Percentiles rank a stretch among this genome's conserved stretches.
These are phyloP conservation scores for Talaromyces atroroseus DNA, from an alignment of 2,329 filamentous ascomycete genomes.

Conservation along the genomic window DNA sequence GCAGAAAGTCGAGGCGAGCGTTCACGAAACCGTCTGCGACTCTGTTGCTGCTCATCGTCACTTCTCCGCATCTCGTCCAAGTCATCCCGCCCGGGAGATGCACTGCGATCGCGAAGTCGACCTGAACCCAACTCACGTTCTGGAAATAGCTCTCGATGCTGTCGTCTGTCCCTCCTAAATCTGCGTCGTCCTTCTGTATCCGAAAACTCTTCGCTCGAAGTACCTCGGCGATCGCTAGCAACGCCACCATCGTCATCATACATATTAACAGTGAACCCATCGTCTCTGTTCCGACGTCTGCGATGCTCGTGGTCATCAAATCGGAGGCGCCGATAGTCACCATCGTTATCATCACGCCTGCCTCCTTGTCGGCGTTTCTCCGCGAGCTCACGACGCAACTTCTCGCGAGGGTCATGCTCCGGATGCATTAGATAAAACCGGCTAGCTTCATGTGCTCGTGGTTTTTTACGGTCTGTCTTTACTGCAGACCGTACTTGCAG, in stretches of 20 bases:
- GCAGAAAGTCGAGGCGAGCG: slow-evolving; percentile 33
- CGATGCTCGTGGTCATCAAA: slow-evolving; percentile 57
- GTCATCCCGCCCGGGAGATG: slow-evolving; percentile 53
- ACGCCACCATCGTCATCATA: slow-evolving; percentile 62
- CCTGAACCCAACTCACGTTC: slow-evolving; percentile 25
- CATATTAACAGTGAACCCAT: slow-evolving; percentile 65
- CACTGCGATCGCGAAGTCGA: slow-evolving; percentile 54
- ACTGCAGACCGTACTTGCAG: slow-evolving; percentile 71
- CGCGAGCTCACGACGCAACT: slow-evolving; percentile 51
- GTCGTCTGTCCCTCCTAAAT: slow-evolving; percentile 25
- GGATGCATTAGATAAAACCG: slow-evolving; percentile 90
- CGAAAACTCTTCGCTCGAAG: slow-evolving; percentile 21
- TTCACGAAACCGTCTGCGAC: slow-evolving; percentile 37
- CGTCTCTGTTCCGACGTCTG: slow-evolving; percentile 42
- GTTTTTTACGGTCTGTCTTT: slow-evolving; percentile 70
- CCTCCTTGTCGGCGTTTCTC: slow-evolving; percentile 40
- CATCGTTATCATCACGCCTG: slow-evolving; percentile 29
- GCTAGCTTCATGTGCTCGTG: slow-evolving; percentile 72
- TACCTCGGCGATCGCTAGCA: slow-evolving; percentile 1
- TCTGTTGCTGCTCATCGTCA: slow-evolving; percentile 33
- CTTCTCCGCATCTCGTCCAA: slow-evolving; percentile 36
- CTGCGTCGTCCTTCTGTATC: slow-evolving; percentile 25
- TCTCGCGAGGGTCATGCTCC: slow-evolving; percentile 76
- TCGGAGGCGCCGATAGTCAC: slow-evolving; percentile 45
- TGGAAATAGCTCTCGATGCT: slow-evolving; percentile 33